These are phyloP conservation scores for Paramyrothecium sp. DNA, from an alignment of 2,329 filamentous ascomycete species.

Conservation along the genomic window DNA sequence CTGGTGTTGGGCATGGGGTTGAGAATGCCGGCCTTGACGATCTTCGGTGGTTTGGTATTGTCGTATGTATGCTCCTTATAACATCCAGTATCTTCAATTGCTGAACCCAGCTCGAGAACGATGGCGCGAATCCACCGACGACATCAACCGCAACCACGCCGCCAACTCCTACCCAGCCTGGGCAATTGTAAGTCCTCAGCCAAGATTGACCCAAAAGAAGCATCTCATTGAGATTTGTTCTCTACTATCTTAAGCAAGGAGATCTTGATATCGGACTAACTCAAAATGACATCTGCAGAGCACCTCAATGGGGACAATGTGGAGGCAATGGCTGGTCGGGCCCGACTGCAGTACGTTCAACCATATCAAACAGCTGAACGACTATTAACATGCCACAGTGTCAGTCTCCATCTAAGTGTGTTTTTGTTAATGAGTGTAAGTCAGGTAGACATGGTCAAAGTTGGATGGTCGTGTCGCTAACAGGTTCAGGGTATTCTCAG, in stretches of 20 bases:
- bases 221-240: neutral
- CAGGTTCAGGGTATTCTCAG: neutral
- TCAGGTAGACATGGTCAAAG: neutral
- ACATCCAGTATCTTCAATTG: neutral
- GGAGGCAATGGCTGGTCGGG: conserved; percentile 13
- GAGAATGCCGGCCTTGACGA: conserved; percentile 14
- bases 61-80: conserved; percentile 5
- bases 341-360: conserved; percentile 6
- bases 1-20: conserved; percentile 13
- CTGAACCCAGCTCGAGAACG: neutral
- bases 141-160: neutral
- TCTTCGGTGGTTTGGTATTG: conserved; percentile 15
- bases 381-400: conserved; percentile 10
- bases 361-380: neutral
- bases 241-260: conserved; percentile 2
- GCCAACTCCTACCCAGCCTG: neutral
- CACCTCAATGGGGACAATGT: conserved; percentile 15
- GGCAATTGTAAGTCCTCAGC: neutral
- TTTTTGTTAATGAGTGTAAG: conserved; percentile 15
- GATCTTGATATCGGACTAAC: too few relatives aligned
- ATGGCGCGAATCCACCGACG: neutral
- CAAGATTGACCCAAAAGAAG: neutral
- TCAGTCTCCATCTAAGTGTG: conserved; percentile 8
- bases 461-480: neutral
- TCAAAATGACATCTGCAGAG: too few relatives aligned